Evolutionary conservation across 1,284 basidiomycete species (phyloP), one percentile per base, ranked within the genome.

Genomic region (Ustilago curta): DNA sequence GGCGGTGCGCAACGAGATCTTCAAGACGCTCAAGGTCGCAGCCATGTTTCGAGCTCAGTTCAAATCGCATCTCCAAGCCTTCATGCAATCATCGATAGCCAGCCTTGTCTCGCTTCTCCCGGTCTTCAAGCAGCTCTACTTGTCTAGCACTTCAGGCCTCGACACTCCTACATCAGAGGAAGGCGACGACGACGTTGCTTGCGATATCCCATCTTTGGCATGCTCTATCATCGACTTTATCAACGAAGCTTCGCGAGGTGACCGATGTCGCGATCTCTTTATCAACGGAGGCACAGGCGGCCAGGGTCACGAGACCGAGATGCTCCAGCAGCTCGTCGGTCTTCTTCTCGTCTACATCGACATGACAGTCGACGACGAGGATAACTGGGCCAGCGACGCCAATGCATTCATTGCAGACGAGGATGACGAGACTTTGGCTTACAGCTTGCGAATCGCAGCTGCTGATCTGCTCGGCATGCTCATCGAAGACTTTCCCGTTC

Each of bases 341-440:
- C 86, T 88, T 6, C 87, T 92, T 2, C 89, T 94, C 73, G 88
- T 88, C 21, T 94, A 91, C 86, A 88, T 90, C 19, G 93, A 95
- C 83, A 95, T 98, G 88, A 94, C 94, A 0, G 88, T 89, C 18
- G 93, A 95, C 58, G 93, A 97, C 92, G 94, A 95, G 84, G 94
- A 95, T 53, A 91, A 90, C 42, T 98, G 96, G 95, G 89, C 90
- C 4, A 90, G 88, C 58, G 92, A 97, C 80, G 90, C 93, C 1
- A 96, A 97, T 76, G 90, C 92, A 2, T 98, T 98, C 83, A 91
- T 98, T 25, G 91, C 92, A 23, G 94, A 97, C 79, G 95, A 97
- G 81, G 94, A 97, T 70, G 96, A 97, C 77, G 94, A 97, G 74
- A 91, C 91, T 1, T 89, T 92, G 54, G 85, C 88, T 0, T 95